Evolutionary conservation across 2,329 filamentous ascomycete genomes (phyloP), one percentile per base, ranked within the genome.

Genomic region (Fusarium goolgardi): DNA sequence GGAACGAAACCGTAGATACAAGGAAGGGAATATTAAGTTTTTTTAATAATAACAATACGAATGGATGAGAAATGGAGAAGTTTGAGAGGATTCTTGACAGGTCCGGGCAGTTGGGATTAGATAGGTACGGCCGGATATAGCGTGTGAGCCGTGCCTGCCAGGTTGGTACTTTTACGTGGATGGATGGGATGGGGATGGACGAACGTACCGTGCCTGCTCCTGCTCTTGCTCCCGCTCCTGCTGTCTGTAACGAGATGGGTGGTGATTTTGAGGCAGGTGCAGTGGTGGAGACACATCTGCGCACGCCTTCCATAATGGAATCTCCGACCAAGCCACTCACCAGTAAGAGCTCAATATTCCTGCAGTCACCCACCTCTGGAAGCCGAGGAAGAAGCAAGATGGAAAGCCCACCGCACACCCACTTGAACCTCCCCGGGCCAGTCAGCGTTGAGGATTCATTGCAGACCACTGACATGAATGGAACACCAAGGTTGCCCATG

Each of bases 321-420:
- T 67, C 63, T 63, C 66, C 60, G 61, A 58, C 67, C 59, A 70
- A 71, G 71, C 70, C 69, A 73, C 71, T 73, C 60, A 23, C 47
- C 52, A 55, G 10, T 46, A 23, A 40, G 32, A 25, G 18, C 18
- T 27, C 47, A 39, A 23, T 37, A 27, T 20, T 37, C 23, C 18
- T 15, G 18, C 46, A 50, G 46, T 54, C 29, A 54, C 34, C 59
- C 57, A 61, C 56, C 47, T 55, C 46, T 62, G 59, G 71, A 73
- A 73, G 71, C 69, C 67, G 59, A 71, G 61, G 71, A 64, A 73
- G 71, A 73, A 73, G 71, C 71, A 71, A 72, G 59, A 68, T 68
- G 54, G 67, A 70, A 70, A 55, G 66, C 60, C 71, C 62, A 72
- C 67, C 67, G 55, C 71, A 69, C 67, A 67, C 63, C 67, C 67